Evolutionary conservation across 1,284 basidiomycete species (phyloP), one percentile per base, ranked within the genome.

Genomic region (Ceratobasidium sp.): DNA sequence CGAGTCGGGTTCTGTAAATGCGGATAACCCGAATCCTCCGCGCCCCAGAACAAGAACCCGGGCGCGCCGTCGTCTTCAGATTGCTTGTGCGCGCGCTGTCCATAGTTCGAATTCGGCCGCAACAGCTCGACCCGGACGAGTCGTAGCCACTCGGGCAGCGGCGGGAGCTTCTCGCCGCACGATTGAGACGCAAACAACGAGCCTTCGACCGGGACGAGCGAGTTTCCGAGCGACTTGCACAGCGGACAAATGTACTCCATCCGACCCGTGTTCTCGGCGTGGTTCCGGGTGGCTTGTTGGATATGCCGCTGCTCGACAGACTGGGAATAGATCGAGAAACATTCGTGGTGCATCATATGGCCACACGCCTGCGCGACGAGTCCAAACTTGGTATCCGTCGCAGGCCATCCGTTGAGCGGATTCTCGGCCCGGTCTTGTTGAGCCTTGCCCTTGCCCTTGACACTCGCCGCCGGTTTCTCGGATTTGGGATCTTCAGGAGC

Each of bases 221-320:
- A 91, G 85, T 99, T 99, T 12, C 97, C 97, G 0, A 99, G 88
- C 81, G 95, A 96, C 87, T 99, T 99, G 89, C 98, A 99, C n/a
- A 99, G 86, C 0, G 98, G 98, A 83, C 98, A 99, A 73, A 99
- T 95, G 86, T 94, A 99, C 84, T 99, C 98, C 84, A 95, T 94
- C 60, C 98, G 90, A 26, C 93, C 91, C 44, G 97, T 94, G 83
- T 93, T 95, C 84, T 99, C 97, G 0, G 98, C 97, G 83, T 99
- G 97, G 82, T 97, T 97, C 49, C 98, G 89, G 7, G 96, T 96
- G 2, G 95, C 92, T 83, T 99, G 97, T 0, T 93, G 89, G 4
- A 94, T 91, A 84, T 99, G 98, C 20, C 97, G 92, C 80, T 94
- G 93, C 77, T 96, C 91, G 75, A 98, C 94, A 20, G 96, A 96